These are phyloP conservation scores for Diaporthe citri DNA, from an alignment of 2,329 filamentous ascomycete species.

Conservation along the genomic window DNA sequence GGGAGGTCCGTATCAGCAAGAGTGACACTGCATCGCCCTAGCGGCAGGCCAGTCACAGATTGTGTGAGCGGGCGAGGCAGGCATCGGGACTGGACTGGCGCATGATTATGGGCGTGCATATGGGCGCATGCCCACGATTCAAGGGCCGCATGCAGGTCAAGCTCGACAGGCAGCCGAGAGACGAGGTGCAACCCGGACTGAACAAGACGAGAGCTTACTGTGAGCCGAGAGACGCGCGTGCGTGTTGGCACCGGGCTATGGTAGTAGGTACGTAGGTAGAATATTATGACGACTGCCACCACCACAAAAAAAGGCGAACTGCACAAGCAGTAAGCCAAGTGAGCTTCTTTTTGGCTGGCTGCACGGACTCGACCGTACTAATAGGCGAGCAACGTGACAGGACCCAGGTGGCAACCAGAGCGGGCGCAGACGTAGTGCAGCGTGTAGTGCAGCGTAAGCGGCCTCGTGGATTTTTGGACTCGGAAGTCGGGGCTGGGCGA, in stretches of 20 bases:
- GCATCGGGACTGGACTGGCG: constrained; percentile 5
- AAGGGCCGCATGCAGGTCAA: constrained; percentile 8
- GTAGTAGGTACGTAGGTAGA: neutral
- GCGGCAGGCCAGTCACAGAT: constrained; percentile 17
- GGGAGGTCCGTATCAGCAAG: constrained; percentile 27
- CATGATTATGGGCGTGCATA: constrained; percentile 26
- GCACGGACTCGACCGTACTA: constrained; percentile 15
- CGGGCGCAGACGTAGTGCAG: neutral
- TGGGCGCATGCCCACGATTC: constrained; percentile 25
- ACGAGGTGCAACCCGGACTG: neutral
- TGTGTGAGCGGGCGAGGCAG: constrained; percentile 28
- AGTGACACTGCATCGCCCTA: constrained; percentile 27
- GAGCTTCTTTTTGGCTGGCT: constrained; percentile 10
- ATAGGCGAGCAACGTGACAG: constrained; percentile 20
- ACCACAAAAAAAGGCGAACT: neutral
- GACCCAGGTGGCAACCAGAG: constrained; percentile 10
- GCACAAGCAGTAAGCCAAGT: constrained; percentile 7
- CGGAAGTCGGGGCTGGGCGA: constrained; percentile 26
- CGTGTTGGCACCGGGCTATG: constrained; percentile 6
- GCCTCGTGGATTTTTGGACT: constrained; percentile 13
- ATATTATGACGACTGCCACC: neutral
- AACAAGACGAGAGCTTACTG: constrained; percentile 19
- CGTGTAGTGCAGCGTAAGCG: neutral
- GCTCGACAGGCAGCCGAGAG: neutral
- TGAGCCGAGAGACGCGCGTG: neutral